Percentiles rank a stretch among this genome's conserved stretches.
Conservation (phyloP, 1,139 yeast genomes). For the Candida neerlandica region DNA sequence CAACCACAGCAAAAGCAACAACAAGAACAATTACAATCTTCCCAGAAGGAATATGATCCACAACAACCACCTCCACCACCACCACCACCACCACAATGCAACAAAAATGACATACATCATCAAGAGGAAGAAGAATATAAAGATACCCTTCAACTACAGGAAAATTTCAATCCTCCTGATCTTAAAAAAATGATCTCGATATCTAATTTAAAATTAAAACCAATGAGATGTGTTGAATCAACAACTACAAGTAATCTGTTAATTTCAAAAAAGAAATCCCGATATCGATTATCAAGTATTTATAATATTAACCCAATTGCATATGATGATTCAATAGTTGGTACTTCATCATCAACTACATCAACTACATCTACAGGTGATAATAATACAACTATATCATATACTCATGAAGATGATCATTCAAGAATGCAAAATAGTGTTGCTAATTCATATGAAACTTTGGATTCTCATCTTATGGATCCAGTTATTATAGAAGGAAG, state of each 20-base stretch:
- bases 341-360: slow-evolving; percentile 9
- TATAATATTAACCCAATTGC: slow-evolving; percentile 43
- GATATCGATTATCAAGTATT: slow-evolving; percentile 41
- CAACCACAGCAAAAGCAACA: too few relatives aligned
- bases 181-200: slow-evolving; percentile 30
- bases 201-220: slow-evolving; percentile 44
- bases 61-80: neutral
- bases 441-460: slow-evolving; percentile 14
- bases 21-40: neutral
- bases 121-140: slow-evolving; percentile 5
- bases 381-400: neutral
- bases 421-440: slow-evolving; percentile 13
- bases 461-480: slow-evolving; percentile 11
- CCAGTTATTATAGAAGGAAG: neutral
- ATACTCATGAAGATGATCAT: slow-evolving; percentile 8
- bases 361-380: slow-evolving; percentile 3
- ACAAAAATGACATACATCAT: neutral
- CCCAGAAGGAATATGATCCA: neutral
- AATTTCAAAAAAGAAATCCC: slow-evolving; percentile 44
- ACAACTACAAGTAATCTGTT: slow-evolving; percentile 20
- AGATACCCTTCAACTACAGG: neutral
- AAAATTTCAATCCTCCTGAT: slow-evolving; percentile 17
- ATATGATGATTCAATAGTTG: slow-evolving; percentile 16
- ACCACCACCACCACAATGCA: slow-evolving; percentile 5
- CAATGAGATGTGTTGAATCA: slow-evolving; percentile 33